Conservation (phyloP, 2,329 filamentous ascomycete species). For the Pseudonectria buxi region DNA sequence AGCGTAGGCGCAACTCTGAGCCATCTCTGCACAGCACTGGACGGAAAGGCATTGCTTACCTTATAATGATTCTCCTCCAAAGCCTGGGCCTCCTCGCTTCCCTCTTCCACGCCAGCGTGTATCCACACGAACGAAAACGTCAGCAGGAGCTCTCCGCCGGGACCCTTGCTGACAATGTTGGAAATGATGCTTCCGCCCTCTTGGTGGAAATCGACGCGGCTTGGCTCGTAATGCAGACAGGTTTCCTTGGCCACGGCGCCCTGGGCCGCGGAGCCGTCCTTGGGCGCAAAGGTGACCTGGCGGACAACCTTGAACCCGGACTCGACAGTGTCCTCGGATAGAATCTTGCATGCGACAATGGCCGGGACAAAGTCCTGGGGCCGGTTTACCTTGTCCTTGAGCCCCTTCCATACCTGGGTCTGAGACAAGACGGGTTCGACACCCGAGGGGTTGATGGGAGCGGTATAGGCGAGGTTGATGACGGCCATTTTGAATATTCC, state of each 20-base stretch:
- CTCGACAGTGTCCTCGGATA: conserved; percentile 18
- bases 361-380: conserved; percentile 32
- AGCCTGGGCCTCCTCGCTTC: conserved; percentile 19
- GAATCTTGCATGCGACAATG: conserved; percentile 26
- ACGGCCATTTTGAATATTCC: conserved; percentile 24
- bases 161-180: conserved; percentile 26
- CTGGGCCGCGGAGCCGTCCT: conserved; percentile 5
- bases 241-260: conserved; percentile 19
- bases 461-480: conserved; percentile 27
- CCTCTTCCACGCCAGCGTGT: conserved; percentile 21
- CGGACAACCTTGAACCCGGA: conserved; percentile 19
- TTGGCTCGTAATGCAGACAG: conserved; percentile 26
- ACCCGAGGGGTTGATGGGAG: conserved; percentile 29
- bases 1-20: no score
- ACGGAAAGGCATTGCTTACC: conserved; percentile 5
- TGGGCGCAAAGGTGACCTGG: conserved; percentile 21
- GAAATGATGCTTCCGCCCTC: conserved; percentile 29
- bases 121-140: conserved; percentile 32
- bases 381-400: conserved; percentile 28
- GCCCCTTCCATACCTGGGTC: conserved; percentile 29
- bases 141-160: conserved; percentile 25
- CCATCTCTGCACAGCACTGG: no score
- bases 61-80: conserved; percentile 17
- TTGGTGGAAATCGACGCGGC: conserved; percentile 28
- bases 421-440: conserved; percentile 22